A percentile compares a stretch with the other conserved stretches of the same genome.
phyloP scores from a whole-genome alignment of 805 yeast genomes.

The Kuraishia floccosa region DNA sequence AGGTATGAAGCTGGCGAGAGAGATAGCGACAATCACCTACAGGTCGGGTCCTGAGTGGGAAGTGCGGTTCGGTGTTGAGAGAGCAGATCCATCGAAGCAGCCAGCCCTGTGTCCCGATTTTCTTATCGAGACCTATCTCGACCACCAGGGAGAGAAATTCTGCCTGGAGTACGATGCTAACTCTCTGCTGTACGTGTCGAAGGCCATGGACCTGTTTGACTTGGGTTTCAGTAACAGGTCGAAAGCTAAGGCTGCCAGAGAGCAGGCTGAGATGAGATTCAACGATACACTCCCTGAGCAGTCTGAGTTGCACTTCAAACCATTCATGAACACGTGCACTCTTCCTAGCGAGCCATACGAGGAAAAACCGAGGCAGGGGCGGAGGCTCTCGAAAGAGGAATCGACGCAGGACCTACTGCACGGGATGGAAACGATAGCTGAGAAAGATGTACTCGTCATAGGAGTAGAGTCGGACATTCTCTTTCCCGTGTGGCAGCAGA shows the following conservation, averaged over 20 bases:
- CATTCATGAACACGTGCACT: conserved; percentile 19
- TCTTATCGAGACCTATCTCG: conserved; percentile 83
- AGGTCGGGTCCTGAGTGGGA: conserved; percentile 98
- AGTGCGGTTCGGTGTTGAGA: conserved; percentile 75
- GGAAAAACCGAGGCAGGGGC: conserved; percentile 32
- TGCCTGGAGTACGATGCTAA: conserved; percentile 87
- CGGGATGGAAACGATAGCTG: conserved; percentile 55
- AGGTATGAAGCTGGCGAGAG: conserved; percentile 91
- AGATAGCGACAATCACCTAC: conserved; percentile 88
- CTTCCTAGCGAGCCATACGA: conserved; percentile 41
- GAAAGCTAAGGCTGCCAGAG: conserved; percentile 29
- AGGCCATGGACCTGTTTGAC: conserved; percentile 93
- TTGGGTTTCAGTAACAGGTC: conserved; percentile 39
- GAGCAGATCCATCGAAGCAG: conserved; percentile 66
- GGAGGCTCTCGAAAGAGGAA: conserved; percentile 40
- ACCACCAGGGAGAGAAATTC: conserved; percentile 92
- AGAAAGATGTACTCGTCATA: conserved; percentile 60
- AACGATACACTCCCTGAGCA: conserved; percentile 12
- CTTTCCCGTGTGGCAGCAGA: conserved; percentile 93
- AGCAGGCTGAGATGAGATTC: conserved; percentile 17
- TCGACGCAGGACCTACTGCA: conserved; percentile 45
- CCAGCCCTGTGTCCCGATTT: conserved; percentile 94
- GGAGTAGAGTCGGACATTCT: conserved; percentile 92
- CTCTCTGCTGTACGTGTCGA: conserved; percentile 75
- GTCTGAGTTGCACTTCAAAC: conserved; percentile 16